Conservation (phyloP, 495 filamentous ascomycete genomes). For the Aspergillus hancockii region DNA sequence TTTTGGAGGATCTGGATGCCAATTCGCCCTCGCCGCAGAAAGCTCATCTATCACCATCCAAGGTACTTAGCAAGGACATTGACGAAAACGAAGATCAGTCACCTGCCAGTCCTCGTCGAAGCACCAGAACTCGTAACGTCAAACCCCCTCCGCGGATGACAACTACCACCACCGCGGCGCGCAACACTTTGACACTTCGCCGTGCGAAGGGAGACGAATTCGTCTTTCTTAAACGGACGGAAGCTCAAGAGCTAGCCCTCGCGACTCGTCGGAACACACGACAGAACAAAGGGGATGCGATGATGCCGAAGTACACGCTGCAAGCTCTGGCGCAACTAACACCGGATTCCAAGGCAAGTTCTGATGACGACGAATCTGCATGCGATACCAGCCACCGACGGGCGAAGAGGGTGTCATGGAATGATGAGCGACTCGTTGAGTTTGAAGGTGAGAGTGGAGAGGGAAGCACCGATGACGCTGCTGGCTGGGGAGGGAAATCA, state of each 20-base stretch:
- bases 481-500: constrained; percentile 13
- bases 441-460: constrained; percentile 31
- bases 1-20: constrained; percentile 51
- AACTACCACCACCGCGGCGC: constrained; percentile 30
- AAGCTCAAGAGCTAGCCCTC: constrained; percentile 58
- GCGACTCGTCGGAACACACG: constrained; percentile 57
- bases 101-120: constrained; percentile 43
- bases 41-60: constrained; percentile 30
- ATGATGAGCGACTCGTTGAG: constrained; percentile 42
- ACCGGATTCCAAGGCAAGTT: constrained; percentile 4
- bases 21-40: constrained; percentile 58
- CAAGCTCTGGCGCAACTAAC: constrained; percentile 38
- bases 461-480: constrained; percentile 20
- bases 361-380: constrained; percentile 13
- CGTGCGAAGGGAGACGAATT: constrained; percentile 57
- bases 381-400: not conserved
- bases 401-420: constrained; percentile 44
- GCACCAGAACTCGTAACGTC: constrained; percentile 39
- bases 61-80: constrained; percentile 23
- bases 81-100: constrained; percentile 22
- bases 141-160: constrained; percentile 28
- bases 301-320: constrained; percentile 48
- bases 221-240: constrained; percentile 55
- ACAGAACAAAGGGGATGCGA: constrained; percentile 55
- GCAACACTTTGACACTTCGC: constrained; percentile 55